Conservation (phyloP, 2,329 filamentous ascomycete species). For the Alternaria gansuensis region DNA sequence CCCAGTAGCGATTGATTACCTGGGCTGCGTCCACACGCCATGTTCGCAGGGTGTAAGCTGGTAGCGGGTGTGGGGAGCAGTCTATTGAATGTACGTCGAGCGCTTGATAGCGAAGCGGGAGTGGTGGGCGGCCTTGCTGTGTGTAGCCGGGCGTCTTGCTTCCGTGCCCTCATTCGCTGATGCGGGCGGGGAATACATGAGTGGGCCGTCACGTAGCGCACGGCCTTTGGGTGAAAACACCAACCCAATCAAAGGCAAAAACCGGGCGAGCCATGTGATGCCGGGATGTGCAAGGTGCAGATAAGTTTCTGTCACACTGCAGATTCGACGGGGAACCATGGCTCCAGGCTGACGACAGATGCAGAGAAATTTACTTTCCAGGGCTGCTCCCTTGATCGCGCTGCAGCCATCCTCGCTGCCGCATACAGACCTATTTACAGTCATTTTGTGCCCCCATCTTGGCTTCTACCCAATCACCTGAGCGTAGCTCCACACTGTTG, state of each 20-base stretch:
- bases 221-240: constrained; percentile 41
- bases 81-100: constrained; percentile 50
- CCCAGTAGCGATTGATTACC: constrained; percentile 47
- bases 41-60: constrained; percentile 43
- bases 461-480: constrained; percentile 32
- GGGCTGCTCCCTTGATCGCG: constrained; percentile 18
- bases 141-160: constrained; percentile 40
- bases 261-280: constrained; percentile 41
- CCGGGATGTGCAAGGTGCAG: constrained; percentile 37
- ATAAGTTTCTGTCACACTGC: constrained; percentile 46
- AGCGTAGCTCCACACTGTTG: constrained; percentile 22
- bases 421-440: constrained; percentile 47
- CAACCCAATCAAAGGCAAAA: constrained; percentile 33
- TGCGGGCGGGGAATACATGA: constrained; percentile 34
- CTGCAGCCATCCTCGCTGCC: constrained; percentile 37
- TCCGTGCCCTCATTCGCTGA: constrained; percentile 33
- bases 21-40: constrained; percentile 41
- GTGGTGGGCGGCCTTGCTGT: constrained; percentile 42
- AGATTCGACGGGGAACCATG: constrained; percentile 27
- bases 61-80: constrained; percentile 41
- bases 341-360: constrained; percentile 28
- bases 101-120: constrained; percentile 47
- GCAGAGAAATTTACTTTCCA: constrained; percentile 30
- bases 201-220: constrained; percentile 35
- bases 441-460: constrained; percentile 31